Evolutionary conservation across 2,329 filamentous ascomycete species (phyloP), one percentile per base, ranked within the genome.

Genomic region (Neofusicoccum kwambonambiense): DNA sequence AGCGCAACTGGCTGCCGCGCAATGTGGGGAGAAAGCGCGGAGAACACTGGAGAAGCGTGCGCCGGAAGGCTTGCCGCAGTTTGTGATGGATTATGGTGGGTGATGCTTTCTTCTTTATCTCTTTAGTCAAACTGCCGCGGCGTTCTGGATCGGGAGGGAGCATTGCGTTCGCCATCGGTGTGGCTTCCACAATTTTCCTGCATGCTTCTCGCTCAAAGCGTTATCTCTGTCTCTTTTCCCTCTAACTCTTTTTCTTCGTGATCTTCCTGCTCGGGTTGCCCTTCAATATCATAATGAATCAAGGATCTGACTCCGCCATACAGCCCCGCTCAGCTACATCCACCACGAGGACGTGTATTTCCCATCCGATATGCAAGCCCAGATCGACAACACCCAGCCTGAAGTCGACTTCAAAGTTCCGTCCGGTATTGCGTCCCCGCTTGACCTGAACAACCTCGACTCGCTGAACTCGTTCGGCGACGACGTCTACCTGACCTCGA

Each of bases 291-390:
- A 31, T 31, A 7, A 1, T 7, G 4, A 1, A 1, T 5, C 6
- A 7, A 31, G 27, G 6, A 31, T 31, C 27, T 31, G 9, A 22
- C n/a, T 4, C 13, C 17, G 35, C n/a, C 2, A 31, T 7, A 7
- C 56, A 74, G 81, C 81, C 12, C 81, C 81, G 0, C 67, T 82
- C 9, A 76, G 82, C 39, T 80, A 80, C 65, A 76, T 83, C 6
- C 74, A 81, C 70, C 76, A 77, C 7, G 65, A 69, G 27, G 81
- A 83, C 13, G 68, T 69, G 13, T 82, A 82, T 68, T 69, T 73
- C 39, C 81, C 81, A 0, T 77, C 81, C 4, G 79, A 82, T 68
- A 71, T 83, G 45, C 69, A 70, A 22, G 70, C 73, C 0, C 80
- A 82, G 64, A 68, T 83, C 51, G 65, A 70, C 8, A 74, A 83